A percentile compares a stretch with the other conserved stretches of the same genome.
phyloP scores from a whole-genome alignment of 169 alveolate genomes.

The Plasmodium falciparum region DNA sequence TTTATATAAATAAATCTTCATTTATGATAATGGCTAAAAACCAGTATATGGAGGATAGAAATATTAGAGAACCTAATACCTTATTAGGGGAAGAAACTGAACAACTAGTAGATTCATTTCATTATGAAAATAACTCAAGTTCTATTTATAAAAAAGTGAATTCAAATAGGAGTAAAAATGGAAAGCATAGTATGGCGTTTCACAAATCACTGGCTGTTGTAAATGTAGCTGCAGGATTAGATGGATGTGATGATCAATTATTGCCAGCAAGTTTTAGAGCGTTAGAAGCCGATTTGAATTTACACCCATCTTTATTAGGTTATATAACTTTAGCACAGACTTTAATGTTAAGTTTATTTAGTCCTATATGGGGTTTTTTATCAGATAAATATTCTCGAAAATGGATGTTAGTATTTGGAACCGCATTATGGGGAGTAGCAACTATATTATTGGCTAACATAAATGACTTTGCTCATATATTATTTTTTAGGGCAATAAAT shows the following conservation, averaged over 20 bases:
- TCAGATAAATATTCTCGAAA: conserved; percentile 89
- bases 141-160: not conserved
- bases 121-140: not conserved
- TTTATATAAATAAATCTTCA: too few species aligned
- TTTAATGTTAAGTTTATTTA: conserved; percentile 86
- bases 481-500: conserved; percentile 86
- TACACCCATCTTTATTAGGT: conserved; percentile 89
- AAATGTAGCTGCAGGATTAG: conserved; percentile 90
- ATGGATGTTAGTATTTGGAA: conserved; percentile 90
- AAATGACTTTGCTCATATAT: conserved; percentile 84
- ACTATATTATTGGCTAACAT: conserved; percentile 86
- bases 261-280: conserved; percentile 93
- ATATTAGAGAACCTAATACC: conserved; percentile 8
- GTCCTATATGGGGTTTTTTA: conserved; percentile 93
- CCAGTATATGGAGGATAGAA: conserved; percentile 31
- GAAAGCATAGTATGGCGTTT: conserved; percentile 25
- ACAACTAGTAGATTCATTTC: conserved; percentile 40
- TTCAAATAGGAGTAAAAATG: conserved; percentile 23
- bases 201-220: conserved; percentile 84
- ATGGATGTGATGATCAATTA: conserved; percentile 92
- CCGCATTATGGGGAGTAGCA: conserved; percentile 90
- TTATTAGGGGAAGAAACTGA: conserved; percentile 66
- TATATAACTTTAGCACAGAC: conserved; percentile 89
- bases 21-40: conserved; percentile 27
- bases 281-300: conserved; percentile 88